phyloP scores from a whole-genome alignment of 140 eudicot species.

The Erigeron philadelphicus region DNA sequence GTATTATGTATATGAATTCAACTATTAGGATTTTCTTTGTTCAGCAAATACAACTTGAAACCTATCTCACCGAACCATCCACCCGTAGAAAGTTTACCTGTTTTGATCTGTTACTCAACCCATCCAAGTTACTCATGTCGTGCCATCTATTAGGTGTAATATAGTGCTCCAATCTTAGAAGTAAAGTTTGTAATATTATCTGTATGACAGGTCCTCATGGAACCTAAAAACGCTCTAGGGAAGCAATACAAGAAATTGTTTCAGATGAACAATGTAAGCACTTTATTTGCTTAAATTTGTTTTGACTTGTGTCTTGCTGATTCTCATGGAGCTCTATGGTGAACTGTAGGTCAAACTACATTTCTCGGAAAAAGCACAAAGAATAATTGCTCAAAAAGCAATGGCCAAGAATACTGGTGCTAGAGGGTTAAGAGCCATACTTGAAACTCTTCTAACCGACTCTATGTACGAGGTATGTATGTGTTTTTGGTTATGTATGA shows the following conservation, averaged over 20 bases:
- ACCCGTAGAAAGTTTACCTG: not conserved
- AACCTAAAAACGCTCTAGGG: constrained; percentile 87
- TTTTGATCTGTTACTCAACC: not conserved
- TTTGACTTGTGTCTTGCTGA: constrained; percentile 1
- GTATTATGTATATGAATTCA: too few relatives aligned
- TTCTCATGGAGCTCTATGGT: constrained; percentile 21
- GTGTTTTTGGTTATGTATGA: constrained; percentile 31
- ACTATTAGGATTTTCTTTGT: not conserved
- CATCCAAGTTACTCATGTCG: not conserved
- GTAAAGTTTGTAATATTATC: not conserved
- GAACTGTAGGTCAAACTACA: constrained; percentile 73
- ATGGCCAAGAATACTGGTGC: constrained; percentile 87
- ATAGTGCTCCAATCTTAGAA: not conserved
- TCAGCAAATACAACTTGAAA: not conserved
- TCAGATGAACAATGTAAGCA: constrained; percentile 74
- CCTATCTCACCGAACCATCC: not conserved
- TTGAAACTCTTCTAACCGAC: constrained; percentile 75
- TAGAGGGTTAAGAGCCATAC: constrained; percentile 82
- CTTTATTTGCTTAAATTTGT: constrained; percentile 9
- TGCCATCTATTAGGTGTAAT: not conserved
- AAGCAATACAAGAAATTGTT: constrained; percentile 87
- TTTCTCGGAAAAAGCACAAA: constrained; percentile 65
- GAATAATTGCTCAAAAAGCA: constrained; percentile 74
- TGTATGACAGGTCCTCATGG: constrained; percentile 59
- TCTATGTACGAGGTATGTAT: constrained; percentile 86